phyloP scores from a whole-genome alignment of 108 stramenopile species.

The Mediolabrus comicus region DNA sequence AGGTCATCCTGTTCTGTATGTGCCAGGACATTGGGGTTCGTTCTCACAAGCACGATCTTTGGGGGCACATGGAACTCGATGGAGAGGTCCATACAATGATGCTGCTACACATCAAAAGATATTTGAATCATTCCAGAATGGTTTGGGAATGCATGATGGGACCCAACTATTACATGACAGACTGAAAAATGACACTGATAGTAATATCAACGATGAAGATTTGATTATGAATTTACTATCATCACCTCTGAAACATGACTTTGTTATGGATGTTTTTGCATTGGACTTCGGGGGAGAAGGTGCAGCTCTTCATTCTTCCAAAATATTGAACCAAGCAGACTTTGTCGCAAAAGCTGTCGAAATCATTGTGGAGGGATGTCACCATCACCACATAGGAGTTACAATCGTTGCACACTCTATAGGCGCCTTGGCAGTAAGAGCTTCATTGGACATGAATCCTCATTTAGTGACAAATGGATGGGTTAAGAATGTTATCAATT shows the following conservation, averaged over 20 bases:
- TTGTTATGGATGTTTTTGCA: conserved; percentile 77
- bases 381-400: conserved; percentile 19
- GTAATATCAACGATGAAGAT: not conserved
- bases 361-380: conserved; percentile 41
- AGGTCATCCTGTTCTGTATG: conserved; percentile 61
- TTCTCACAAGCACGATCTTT: conserved; percentile 69
- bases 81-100: conserved; percentile 40
- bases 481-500: conserved; percentile 55
- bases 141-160: conserved; percentile 33
- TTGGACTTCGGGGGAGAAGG: conserved; percentile 78
- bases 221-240: conserved; percentile 9
- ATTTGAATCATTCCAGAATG: conserved; percentile 26
- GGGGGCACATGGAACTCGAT: conserved; percentile 79
- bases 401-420: conserved; percentile 78
- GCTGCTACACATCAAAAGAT: conserved; percentile 12
- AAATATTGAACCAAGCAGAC: conserved; percentile 53
- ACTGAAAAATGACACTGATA: not conserved
- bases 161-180: not conserved
- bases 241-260: conserved; percentile 22
- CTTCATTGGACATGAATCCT: conserved; percentile 36
- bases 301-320: conserved; percentile 65
- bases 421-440: conserved; percentile 64
- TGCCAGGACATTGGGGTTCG: conserved; percentile 84
- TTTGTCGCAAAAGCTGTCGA: conserved; percentile 55
- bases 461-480: conserved; percentile 20